Conservation (phyloP, 2,329 filamentous ascomycete genomes). For the Claviceps arundinis region DNA sequence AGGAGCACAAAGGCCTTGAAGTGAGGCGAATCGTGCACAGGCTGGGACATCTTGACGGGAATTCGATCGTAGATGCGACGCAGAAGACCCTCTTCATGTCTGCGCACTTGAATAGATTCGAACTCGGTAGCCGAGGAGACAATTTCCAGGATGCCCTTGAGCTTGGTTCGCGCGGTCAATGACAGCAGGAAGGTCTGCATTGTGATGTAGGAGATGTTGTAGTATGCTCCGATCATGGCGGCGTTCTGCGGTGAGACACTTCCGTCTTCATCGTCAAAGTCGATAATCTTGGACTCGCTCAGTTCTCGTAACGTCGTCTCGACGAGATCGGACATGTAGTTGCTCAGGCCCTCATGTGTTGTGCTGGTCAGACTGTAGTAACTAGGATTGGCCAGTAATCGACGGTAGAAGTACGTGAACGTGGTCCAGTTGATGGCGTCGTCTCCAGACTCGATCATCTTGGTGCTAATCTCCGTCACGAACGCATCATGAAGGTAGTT, state of each 20-base stretch:
- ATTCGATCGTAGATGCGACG: constrained; percentile 88
- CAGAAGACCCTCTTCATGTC: constrained; percentile 79
- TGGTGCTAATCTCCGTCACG: constrained; percentile 91
- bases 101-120: constrained; percentile 83
- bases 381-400: constrained; percentile 86
- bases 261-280: constrained; percentile 89
- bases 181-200: constrained; percentile 98
- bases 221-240: constrained; percentile 97
- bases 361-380: constrained; percentile 86
- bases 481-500: constrained; percentile 90
- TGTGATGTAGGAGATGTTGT: constrained; percentile 97
- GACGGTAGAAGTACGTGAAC: constrained; percentile 95
- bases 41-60: constrained; percentile 87
- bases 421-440: constrained; percentile 98
- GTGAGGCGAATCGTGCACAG: constrained; percentile 81
- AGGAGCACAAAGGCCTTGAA: constrained; percentile 98
- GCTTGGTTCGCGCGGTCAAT: constrained; percentile 73
- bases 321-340: constrained; percentile 86
- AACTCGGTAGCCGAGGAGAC: constrained; percentile 95
- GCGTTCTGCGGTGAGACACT: constrained; percentile 81
- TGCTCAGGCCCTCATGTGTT: constrained; percentile 84
- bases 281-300: constrained; percentile 85
- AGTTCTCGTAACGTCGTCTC: constrained; percentile 87
- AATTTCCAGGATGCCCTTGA: constrained; percentile 95
- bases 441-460: constrained; percentile 88